A percentile compares a stretch with the other conserved stretches of the same genome.
These are phyloP conservation scores for Metarhizium album DNA, from an alignment of 2,329 filamentous ascomycete genomes.

Conservation along the genomic window DNA sequence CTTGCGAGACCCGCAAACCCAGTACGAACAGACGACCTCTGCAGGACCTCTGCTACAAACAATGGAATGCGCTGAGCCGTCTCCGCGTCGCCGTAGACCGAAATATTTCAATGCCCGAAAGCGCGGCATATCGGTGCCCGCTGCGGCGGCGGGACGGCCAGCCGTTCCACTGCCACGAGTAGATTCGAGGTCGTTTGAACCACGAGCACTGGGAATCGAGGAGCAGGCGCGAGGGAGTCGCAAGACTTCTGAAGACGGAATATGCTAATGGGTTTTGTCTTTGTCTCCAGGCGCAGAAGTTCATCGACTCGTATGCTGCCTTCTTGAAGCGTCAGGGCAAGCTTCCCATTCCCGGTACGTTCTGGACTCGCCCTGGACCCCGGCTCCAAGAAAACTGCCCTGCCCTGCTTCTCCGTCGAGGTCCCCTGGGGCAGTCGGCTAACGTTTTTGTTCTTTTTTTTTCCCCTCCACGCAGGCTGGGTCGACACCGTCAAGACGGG, in stretches of 20 bases:
- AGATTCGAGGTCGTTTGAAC: conserved; percentile 5
- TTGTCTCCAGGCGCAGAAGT: conserved; percentile 66
- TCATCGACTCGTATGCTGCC: conserved; percentile 74
- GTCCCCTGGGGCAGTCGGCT: too few species aligned
- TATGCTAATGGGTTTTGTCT: conserved; percentile 54
- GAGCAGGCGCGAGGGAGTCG: conserved; percentile 66
- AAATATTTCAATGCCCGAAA: background rate
- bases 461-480: conserved; percentile 56
- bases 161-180: background rate
- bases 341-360: conserved; percentile 78
- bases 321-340: conserved; percentile 94
- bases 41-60: background rate
- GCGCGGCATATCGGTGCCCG: background rate
- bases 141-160: background rate
- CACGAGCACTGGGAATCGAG: conserved; percentile 21
- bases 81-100: background rate
- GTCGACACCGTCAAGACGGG: conserved; percentile 99
- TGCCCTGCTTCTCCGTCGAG: background rate
- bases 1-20: conserved; percentile 3
- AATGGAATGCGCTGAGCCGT: background rate
- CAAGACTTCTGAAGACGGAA: conserved; percentile 66
- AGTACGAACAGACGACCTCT: background rate
- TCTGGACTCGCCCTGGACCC: too few species aligned
- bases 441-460: too few species aligned
- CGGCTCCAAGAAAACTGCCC: background rate